These are phyloP conservation scores for Xylariaceae sp. DNA, from an alignment of 2,329 filamentous ascomycete genomes.

Conservation along the genomic window DNA sequence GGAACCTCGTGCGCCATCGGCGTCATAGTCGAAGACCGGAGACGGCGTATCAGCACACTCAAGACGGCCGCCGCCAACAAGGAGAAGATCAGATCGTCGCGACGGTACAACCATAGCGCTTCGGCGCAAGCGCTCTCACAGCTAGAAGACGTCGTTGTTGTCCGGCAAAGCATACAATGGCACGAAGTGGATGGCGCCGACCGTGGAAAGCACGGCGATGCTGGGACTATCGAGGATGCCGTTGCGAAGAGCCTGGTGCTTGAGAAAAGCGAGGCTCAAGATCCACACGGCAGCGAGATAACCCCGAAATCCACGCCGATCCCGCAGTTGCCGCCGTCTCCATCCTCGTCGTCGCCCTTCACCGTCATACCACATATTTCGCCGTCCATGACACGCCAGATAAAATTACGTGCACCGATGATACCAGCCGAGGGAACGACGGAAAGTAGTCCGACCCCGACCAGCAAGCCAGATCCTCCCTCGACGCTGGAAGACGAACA, in stretches of 20 bases:
- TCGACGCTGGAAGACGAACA: background rate
- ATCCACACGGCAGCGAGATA: background rate
- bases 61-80: constrained; percentile 49
- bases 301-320: background rate
- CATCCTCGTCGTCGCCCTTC: background rate
- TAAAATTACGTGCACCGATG: background rate
- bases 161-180: constrained; percentile 19
- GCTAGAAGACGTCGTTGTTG: constrained; percentile 18
- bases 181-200: constrained; percentile 10
- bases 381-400: background rate
- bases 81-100: constrained; percentile 43
- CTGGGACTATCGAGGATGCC: background rate
- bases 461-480: background rate
- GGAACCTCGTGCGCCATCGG: constrained; percentile 54
- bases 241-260: background rate
- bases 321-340: background rate
- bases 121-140: constrained; percentile 13
- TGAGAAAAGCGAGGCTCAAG: background rate
- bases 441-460: background rate
- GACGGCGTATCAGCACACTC: constrained; percentile 49
- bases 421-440: background rate
- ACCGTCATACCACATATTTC: background rate
- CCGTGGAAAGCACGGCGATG: background rate
- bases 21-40: constrained; percentile 51
- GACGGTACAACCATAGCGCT: constrained; percentile 26